Conservation (phyloP, 2,329 filamentous ascomycete genomes). For the Hortaea werneckii region DNA sequence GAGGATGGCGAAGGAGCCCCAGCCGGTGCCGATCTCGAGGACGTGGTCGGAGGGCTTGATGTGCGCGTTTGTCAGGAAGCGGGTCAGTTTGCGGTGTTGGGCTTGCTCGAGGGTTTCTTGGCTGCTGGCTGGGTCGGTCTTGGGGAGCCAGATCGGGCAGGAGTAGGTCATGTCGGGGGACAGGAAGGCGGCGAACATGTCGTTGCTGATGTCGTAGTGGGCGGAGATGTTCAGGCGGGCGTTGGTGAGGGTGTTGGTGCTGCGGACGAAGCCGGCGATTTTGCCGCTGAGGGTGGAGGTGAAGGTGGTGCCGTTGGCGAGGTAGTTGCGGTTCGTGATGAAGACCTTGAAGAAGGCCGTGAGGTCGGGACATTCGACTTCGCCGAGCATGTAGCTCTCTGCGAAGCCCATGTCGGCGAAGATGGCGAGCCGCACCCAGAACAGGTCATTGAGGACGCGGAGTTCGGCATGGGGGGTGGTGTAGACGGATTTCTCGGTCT, state of each 20-base stretch:
- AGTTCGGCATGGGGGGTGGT: conserved; percentile 43
- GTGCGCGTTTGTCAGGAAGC: conserved; percentile 55
- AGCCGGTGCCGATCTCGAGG: conserved; percentile 65
- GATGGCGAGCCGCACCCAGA: conserved; percentile 59
- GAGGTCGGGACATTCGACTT: conserved; percentile 56
- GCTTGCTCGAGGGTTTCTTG: conserved; percentile 54
- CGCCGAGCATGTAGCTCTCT: conserved; percentile 63
- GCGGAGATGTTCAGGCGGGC: conserved; percentile 58
- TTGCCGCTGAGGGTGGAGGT: conserved; percentile 50
- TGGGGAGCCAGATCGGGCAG: conserved; percentile 54
- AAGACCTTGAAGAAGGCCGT: conserved; percentile 66
- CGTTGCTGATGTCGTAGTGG: conserved; percentile 68
- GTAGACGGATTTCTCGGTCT: conserved; percentile 26
- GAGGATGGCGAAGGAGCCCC: conserved; percentile 64
- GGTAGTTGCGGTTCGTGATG: conserved; percentile 52
- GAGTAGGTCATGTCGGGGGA: conserved; percentile 71
- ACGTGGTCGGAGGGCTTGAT: conserved; percentile 58
- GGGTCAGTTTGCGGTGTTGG: conserved; percentile 56
- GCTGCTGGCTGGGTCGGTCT: conserved; percentile 29
- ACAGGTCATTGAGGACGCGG: conserved; percentile 53
- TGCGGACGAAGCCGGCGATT: conserved; percentile 43
- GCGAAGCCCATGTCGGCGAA: conserved; percentile 69
- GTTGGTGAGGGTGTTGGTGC: conserved; percentile 39
- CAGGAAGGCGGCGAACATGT: conserved; percentile 65
- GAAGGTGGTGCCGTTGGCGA: conserved; percentile 55